phyloP scores from a whole-genome alignment of 257 asterid species.

The Gardenia jasminoides region DNA sequence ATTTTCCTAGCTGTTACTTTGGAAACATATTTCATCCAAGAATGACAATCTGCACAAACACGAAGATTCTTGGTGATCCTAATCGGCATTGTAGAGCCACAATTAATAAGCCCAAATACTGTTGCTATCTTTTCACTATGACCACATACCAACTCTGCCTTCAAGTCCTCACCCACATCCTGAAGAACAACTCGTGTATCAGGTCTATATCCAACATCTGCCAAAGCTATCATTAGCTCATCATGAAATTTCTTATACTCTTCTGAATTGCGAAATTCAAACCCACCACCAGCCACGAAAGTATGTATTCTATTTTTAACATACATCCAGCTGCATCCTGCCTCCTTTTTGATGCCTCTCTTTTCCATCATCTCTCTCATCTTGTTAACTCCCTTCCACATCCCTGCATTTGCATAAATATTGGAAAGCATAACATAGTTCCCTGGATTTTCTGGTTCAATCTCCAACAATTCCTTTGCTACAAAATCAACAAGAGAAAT shows the following conservation, averaged over 20 bases:
- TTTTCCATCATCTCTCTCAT: constrained; percentile 44
- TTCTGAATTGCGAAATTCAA: constrained; percentile 39
- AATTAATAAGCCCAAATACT: constrained; percentile 37
- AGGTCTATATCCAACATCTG: constrained; percentile 36
- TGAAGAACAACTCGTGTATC: constrained; percentile 47
- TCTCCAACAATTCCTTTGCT: constrained; percentile 33
- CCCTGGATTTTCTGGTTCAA: constrained; percentile 49
- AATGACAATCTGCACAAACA: constrained; percentile 45
- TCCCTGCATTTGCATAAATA: constrained; percentile 49
- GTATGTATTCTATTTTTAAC: constrained; percentile 32
- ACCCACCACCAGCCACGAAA: constrained; percentile 45
- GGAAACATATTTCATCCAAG: constrained; percentile 32
- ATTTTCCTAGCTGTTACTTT: constrained; percentile 20
- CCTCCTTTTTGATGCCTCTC: constrained; percentile 43
- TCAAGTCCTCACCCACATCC: constrained; percentile 37
- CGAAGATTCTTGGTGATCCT: constrained; percentile 54
- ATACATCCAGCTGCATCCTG: constrained; percentile 51
- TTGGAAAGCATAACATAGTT: constrained; percentile 44
- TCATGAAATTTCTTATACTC: constrained; percentile 37
- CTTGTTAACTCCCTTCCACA: constrained; percentile 49
- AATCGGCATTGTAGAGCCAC: constrained; percentile 41
- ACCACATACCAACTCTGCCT: constrained; percentile 48
- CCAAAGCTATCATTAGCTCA: constrained; percentile 33
- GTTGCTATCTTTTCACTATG: constrained; percentile 53
- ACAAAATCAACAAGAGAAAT: constrained; percentile 43